Base-by-base conservation (phyloP, 2,329 filamentous ascomycete genomes). In the Xylariaceae sp. region DNA sequence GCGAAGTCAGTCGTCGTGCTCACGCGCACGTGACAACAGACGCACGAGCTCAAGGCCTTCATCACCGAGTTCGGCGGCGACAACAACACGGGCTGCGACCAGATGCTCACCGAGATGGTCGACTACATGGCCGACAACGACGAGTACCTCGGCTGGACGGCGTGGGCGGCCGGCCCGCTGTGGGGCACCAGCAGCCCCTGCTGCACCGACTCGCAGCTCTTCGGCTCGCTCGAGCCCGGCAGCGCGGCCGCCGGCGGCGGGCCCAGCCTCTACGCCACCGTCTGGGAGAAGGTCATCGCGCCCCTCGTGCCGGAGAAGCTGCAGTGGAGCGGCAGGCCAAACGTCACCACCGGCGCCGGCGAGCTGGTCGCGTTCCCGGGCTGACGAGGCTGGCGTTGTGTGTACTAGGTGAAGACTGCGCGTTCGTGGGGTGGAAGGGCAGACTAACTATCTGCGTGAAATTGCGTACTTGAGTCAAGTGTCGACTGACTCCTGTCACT, bases 91-190 rank as follows among this genome's bases (percentile, higher is more conserved):
- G 57, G 56, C 29, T 64, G 62, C 39, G 55, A 49, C 1, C 41
- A 46, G 3, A 65, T 66, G 49, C 55, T 70, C 5, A 49, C 51
- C 10, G 55, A 59, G 19, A 60, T 68, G 5, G 38, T 70, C 11
- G 58, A 63, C 32, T 66, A 68, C 46, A 67, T 71, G 58, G 52
- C 58, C 17, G 37, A 56, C n/a, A 67, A 69, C 39, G 51, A 58
- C 2, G 61, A 60, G 42, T 69, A 65, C 40, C 67, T 70, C 29
- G 67, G 67, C 3, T 70, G 66, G 67, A 67, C 67, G 0, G 65
- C 65, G 3, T 70, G 65, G 67, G 61, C 66, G 0, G 67, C 67
- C 0, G 67, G 67, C 0, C 67, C 67, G 0, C 58, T 71, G 28
- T 70, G 67, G 67, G 67, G 67, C 1, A 42, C 53, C 6, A 44